A percentile compares a stretch with the other conserved stretches of the same genome.
Evolutionary conservation across 345 rosid species (phyloP).

Genomic region (Eucalyptus virginea): DNA sequence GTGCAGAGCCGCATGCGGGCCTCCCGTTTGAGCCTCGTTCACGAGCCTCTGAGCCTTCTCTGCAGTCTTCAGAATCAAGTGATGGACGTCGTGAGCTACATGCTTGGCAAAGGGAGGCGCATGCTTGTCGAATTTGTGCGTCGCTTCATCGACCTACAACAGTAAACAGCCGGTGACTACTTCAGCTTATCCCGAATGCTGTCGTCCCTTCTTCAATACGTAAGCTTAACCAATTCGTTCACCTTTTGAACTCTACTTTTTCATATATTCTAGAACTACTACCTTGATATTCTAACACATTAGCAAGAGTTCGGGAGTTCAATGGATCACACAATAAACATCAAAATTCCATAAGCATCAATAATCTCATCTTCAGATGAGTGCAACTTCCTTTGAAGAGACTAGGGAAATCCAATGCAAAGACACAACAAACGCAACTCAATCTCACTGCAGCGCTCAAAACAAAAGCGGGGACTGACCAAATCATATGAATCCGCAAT

Average conservation of each 20-base stretch:
- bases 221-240: background rate
- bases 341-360: background rate
- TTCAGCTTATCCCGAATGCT: background rate
- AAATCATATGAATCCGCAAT: background rate
- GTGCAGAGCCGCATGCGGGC: slow-evolving; percentile 43
- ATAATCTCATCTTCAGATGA: background rate
- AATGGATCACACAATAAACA: background rate
- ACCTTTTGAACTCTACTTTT: background rate
- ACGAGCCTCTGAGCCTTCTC: slow-evolving; percentile 37
- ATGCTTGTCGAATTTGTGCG: slow-evolving; percentile 46
- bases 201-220: background rate
- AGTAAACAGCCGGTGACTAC: background rate
- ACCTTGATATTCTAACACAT: background rate
- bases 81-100: slow-evolving; percentile 18
- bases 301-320: background rate
- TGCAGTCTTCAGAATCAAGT: slow-evolving; percentile 21
- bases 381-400: background rate
- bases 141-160: slow-evolving; percentile 56
- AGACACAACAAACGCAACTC: background rate
- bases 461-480: background rate
- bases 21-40: slow-evolving; percentile 42
- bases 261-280: background rate
- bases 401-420: background rate
- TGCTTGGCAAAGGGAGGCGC: slow-evolving; percentile 67
- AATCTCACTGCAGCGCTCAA: background rate